Evolutionary conservation across 306 rosid species (phyloP).

Genomic region (Cicer pinnatifidum): DNA sequence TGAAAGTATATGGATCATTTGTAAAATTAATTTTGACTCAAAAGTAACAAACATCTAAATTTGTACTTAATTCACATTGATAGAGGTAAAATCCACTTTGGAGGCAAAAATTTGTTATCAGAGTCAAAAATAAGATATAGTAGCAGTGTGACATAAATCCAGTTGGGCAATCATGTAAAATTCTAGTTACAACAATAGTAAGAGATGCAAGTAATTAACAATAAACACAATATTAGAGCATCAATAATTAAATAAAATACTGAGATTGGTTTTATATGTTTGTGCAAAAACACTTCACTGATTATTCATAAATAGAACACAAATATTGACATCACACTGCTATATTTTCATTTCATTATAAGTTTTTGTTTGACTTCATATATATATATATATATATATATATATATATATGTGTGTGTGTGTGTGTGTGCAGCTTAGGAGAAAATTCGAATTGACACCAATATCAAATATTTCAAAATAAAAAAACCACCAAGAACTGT

Average conservation of each 20-base stretch:
- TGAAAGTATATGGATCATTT: too few species aligned
- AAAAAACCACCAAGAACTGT: neutral
- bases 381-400: too few species aligned
- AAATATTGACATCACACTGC: neutral
- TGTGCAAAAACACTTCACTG: neutral
- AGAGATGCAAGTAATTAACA: constrained; percentile 10
- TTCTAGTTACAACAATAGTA: neutral
- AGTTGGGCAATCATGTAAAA: neutral
- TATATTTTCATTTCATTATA: neutral
- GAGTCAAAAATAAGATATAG: neutral
- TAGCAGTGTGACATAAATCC: neutral
- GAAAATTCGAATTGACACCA: constrained; percentile 26
- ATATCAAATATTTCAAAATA: constrained; percentile 16
- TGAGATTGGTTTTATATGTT: constrained; percentile 14
- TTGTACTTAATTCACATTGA: too few species aligned
- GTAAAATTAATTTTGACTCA: too few species aligned
- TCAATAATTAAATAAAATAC: neutral
- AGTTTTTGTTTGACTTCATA: constrained; percentile 10
- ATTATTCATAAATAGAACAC: neutral
- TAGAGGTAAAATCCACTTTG: too few species aligned
- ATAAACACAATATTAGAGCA: neutral
- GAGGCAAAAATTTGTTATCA: too few species aligned
- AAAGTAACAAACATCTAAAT: too few species aligned
- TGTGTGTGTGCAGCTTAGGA: too few species aligned
- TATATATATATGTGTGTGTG: too few species aligned